A percentile compares a stretch with the other conserved stretches of the same genome.
These are phyloP conservation scores for Talaromyces islandicus DNA, from an alignment of 2,329 filamentous ascomycete species.

Conservation along the genomic window DNA sequence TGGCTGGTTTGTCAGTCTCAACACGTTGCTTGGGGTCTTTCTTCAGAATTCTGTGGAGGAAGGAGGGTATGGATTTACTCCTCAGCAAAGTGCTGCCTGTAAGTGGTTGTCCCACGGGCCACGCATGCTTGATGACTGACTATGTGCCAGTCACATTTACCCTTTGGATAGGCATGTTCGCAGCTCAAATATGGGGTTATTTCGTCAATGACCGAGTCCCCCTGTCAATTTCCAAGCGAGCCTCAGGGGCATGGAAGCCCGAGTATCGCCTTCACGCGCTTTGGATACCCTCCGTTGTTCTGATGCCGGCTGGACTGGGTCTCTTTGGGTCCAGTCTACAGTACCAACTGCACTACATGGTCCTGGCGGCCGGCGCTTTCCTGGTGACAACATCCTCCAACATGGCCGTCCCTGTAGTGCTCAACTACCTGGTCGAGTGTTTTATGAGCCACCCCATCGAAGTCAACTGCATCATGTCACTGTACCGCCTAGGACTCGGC, in stretches of 20 bases:
- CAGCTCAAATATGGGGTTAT: constrained; percentile 5
- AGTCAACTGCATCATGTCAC: constrained; percentile 2
- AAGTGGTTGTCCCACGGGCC: not conserved
- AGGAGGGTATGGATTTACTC: constrained; percentile 7
- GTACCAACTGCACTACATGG: constrained; percentile 11
- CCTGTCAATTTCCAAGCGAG: not conserved
- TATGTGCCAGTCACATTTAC: constrained; percentile 7
- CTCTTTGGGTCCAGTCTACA: constrained; percentile 3
- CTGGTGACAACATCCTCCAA: not conserved
- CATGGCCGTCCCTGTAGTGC: not conserved
- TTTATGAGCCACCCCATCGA: constrained; percentile 10
- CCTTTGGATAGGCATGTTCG: constrained; percentile 7
- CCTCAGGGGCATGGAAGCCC: constrained; percentile 9
- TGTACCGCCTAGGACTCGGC: constrained; percentile 8
- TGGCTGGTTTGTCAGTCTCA: constrained; percentile 9
- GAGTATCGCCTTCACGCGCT: constrained; percentile 9
- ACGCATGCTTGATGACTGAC: not conserved
- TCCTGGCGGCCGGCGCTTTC: constrained; percentile 6
- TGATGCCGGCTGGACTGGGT: constrained; percentile 4
- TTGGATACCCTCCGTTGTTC: constrained; percentile 4
- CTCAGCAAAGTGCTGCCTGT: constrained; percentile 8
- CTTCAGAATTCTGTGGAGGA: not conserved
- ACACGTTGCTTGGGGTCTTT: constrained; percentile 9
- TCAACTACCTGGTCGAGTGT: constrained; percentile 11
- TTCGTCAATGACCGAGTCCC: constrained; percentile 10